phyloP scores from a whole-genome alignment of 2,329 filamentous ascomycete genomes.

The Epichloe elymi region DNA sequence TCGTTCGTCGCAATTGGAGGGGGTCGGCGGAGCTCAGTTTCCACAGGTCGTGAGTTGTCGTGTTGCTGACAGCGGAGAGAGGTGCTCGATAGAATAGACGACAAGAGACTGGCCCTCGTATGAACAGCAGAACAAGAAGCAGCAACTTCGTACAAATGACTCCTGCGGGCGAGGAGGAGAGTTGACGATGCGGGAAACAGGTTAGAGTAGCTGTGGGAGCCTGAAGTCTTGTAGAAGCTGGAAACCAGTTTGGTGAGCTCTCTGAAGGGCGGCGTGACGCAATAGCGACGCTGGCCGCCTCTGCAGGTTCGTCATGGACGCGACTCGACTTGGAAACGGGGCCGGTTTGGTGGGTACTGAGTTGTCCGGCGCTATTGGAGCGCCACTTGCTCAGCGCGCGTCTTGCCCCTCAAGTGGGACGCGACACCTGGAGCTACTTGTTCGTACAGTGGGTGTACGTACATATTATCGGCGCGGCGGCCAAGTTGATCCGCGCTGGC shows the following conservation, averaged over 20 bases:
- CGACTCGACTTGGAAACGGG: not conserved
- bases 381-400: not conserved
- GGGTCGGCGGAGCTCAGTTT: not conserved
- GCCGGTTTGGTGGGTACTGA: not conserved
- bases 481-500: slow-evolving; percentile 10
- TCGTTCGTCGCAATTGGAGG: not conserved
- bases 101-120: not conserved
- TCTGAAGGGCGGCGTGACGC: slow-evolving; percentile 7
- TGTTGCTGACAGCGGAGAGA: no score
- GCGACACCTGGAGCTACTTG: no score
- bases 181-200: not conserved
- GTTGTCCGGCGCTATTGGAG: not conserved
- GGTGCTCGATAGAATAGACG: not conserved
- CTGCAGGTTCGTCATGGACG: slow-evolving; percentile 1
- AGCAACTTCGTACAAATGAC: no score
- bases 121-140: no score
- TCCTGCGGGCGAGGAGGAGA: not conserved
- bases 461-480: slow-evolving; percentile 5
- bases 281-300: slow-evolving; percentile 3
- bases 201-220: not conserved
- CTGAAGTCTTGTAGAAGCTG: not conserved
- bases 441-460: no score
- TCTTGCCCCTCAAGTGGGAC: not conserved
- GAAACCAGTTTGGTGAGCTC: slow-evolving; percentile 1
- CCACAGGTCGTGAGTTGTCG: not conserved